Base-by-base conservation (phyloP, 2,329 filamentous ascomycete genomes). In the Penicillium griseofulvum region DNA sequence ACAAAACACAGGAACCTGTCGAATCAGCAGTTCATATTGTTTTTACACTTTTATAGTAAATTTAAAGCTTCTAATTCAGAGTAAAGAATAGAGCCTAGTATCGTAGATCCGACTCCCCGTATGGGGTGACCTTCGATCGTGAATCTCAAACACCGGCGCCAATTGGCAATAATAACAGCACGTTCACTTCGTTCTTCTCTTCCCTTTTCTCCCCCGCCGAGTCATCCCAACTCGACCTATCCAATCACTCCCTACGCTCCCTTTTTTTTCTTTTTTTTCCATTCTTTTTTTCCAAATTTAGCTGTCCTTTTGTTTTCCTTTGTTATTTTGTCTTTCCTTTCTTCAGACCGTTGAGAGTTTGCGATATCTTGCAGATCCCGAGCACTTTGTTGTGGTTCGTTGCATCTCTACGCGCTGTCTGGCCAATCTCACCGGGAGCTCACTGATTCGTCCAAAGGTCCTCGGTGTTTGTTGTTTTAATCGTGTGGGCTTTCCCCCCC, bases 151-250 rank as follows among this genome's bases (percentile, higher is more conserved):
- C 55, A 55, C 57, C 53, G 60, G 57, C 49, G 55, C 50, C 57
- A 56, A 47, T 59, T 57, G 61, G 59, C 56, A 61, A 58, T 59
- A 58, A 52, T 39, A 49, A 49, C 24, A 49, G 19, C 55, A 45
- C 52, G 29, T 56, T 52, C 54, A 28, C 37, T 55, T 55, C 49
- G 24, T 43, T 56, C 48, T 46, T 61, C 56, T 56, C 50, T 57
- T 64, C 55, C 66, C 63, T 65, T 66, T 67, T 68, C 68, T 68
- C 62, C 52, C 68, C 69, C 68, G 65, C 69, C 65, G 66, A 70
- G 67, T 67, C 65, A 31, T 14, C 80, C 39, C 62, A 60, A 59
- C 57, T 57, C 47, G 52, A 61, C 53, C 55, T 56, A 43, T 65
- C 58, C 53, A 59, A 61, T 63, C 59, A 55, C 52, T 64, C 54